Conservation (phyloP, 345 rosid genomes). For the Acer yangbiense region DNA sequence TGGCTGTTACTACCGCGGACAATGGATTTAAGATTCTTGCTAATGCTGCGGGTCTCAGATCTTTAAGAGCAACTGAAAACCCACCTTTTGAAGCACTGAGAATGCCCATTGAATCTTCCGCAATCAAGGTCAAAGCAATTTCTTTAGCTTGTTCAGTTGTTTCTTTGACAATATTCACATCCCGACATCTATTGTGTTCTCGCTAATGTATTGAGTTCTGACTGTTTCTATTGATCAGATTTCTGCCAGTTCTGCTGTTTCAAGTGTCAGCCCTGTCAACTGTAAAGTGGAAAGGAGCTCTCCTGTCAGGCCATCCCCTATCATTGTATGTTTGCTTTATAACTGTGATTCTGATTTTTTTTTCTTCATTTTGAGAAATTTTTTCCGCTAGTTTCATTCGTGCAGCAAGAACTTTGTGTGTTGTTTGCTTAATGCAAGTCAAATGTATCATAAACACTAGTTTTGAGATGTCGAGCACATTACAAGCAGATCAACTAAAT, state of each 20-base stretch:
- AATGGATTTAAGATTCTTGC: slow-evolving; percentile 91
- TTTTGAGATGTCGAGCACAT: neutral
- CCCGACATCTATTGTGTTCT: slow-evolving; percentile 14
- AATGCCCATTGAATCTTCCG: slow-evolving; percentile 65
- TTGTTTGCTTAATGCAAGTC: neutral
- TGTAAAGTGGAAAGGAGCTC: slow-evolving; percentile 86
- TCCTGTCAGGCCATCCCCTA: slow-evolving; percentile 71
- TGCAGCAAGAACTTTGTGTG: neutral
- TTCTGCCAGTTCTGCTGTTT: slow-evolving; percentile 56
- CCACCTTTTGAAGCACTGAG: slow-evolving; percentile 67
- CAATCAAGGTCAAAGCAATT: slow-evolving; percentile 43
- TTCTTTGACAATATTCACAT: slow-evolving; percentile 17
- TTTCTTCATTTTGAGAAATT: neutral
- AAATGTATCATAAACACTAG: neutral
- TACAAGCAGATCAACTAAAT: neutral
- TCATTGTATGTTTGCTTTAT: slow-evolving; percentile 44
- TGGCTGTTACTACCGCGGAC: slow-evolving; percentile 85
- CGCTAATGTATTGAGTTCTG: neutral
- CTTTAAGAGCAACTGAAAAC: slow-evolving; percentile 58
- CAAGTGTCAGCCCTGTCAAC: slow-evolving; percentile 54
- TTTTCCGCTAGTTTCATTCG: neutral
- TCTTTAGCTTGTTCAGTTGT: slow-evolving; percentile 14
- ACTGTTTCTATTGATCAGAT: slow-evolving; percentile 41
- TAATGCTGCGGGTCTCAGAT: slow-evolving; percentile 65
- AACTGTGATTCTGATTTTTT: neutral